Percentiles rank a stretch among this genome's conserved stretches.
phyloP scores from a whole-genome alignment of 495 filamentous ascomycete genomes.

The Penicillium coprophilum region DNA sequence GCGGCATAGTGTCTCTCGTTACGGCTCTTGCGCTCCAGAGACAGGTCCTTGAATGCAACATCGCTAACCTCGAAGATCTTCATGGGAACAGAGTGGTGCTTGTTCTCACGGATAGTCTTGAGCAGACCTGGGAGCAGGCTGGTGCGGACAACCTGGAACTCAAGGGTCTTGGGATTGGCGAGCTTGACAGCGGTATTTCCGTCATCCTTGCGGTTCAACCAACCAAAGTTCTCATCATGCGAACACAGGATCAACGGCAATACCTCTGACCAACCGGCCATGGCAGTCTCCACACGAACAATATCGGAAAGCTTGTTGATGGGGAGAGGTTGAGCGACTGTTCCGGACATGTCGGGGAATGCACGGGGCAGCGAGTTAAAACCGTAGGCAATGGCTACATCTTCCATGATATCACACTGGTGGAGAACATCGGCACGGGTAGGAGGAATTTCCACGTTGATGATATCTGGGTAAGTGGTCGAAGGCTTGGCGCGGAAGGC shows the following conservation, averaged over 20 bases:
- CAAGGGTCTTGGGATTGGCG: constrained; percentile 91
- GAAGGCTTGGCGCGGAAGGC: constrained; percentile 75
- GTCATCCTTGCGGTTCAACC: constrained; percentile 90
- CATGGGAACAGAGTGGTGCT: constrained; percentile 82
- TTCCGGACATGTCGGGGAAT: constrained; percentile 78
- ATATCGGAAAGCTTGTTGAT: constrained; percentile 96
- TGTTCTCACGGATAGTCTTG: constrained; percentile 96
- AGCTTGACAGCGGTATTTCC: constrained; percentile 82
- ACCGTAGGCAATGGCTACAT: constrained; percentile 91
- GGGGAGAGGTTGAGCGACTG: constrained; percentile 79
- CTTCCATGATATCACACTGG: constrained; percentile 98
- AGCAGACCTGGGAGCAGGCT: constrained; percentile 84
- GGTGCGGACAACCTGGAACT: constrained; percentile 96
- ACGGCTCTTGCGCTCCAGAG: constrained; percentile 73
- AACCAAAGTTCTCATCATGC: constrained; percentile 97
- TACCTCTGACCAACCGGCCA: constrained; percentile 95
- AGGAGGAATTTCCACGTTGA: constrained; percentile 80
- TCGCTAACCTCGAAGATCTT: constrained; percentile 93
- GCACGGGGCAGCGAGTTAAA: constrained; percentile 90
- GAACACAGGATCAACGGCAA: constrained; percentile 97
- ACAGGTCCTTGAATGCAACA: constrained; percentile 82
- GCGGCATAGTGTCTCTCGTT: constrained; percentile 95
- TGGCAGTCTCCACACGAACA: constrained; percentile 82
- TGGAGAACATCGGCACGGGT: constrained; percentile 94
- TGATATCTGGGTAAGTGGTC: constrained; percentile 55